Evolutionary conservation across 257 asterid genomes (phyloP).

Genomic region (Jacaranda mimosifolia): DNA sequence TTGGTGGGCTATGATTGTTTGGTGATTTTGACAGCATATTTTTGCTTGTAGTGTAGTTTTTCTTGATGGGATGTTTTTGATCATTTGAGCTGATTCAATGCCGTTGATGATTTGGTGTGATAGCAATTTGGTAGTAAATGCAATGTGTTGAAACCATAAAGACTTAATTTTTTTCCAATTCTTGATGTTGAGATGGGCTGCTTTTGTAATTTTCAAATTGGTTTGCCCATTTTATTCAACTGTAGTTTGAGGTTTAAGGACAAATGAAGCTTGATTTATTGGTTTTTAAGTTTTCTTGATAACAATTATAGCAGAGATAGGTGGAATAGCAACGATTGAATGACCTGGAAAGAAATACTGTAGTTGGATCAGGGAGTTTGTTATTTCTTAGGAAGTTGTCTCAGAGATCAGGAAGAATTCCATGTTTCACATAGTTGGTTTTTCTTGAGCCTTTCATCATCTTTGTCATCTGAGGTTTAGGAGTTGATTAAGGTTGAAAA

Average conservation of each 20-base stretch:
- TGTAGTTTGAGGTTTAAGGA: slow-evolving; percentile 7
- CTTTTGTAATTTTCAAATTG: slow-evolving; percentile 22
- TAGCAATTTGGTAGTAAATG: slow-evolving; percentile 26
- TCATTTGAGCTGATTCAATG: slow-evolving; percentile 17
- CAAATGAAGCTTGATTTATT: not conserved
- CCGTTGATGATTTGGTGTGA: not conserved
- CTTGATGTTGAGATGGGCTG: slow-evolving; percentile 24
- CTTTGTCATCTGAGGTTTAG: not conserved
- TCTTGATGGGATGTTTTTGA: slow-evolving; percentile 29
- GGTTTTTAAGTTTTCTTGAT: slow-evolving; percentile 7
- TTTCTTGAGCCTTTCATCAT: slow-evolving; percentile 17
- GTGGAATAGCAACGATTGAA: not conserved
- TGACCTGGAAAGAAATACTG: not conserved
- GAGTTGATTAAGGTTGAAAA: not conserved
- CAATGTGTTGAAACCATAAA: slow-evolving; percentile 15
- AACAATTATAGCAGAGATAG: not conserved
- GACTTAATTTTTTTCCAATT: not conserved
- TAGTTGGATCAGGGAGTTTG: not conserved
- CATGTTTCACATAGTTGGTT: slow-evolving; percentile 1
- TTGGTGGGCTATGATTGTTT: slow-evolving; percentile 29
- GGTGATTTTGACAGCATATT: not conserved
- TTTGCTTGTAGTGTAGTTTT: slow-evolving; percentile 16
- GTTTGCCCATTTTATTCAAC: not conserved
- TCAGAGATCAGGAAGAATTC: not conserved
- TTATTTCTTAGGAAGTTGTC: slow-evolving; percentile 1